Evolutionary conservation across 768 basidiomycete genomes (phyloP).

Genomic region (Pisolithus microcarpus): DNA sequence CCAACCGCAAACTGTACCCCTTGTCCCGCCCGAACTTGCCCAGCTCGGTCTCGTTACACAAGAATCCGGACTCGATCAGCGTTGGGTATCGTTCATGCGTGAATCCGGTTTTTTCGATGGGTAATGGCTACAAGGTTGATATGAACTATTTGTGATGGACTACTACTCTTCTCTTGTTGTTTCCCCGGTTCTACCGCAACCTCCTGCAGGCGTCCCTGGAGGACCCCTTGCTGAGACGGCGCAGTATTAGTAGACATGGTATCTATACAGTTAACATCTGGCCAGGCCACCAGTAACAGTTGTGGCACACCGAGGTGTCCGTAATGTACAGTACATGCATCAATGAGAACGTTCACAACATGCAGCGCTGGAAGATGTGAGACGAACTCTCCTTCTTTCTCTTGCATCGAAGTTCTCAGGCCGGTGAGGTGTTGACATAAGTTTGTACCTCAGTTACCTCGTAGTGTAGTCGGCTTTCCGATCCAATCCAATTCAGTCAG

Average conservation of each 20-base stretch:
- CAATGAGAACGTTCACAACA: constrained; percentile 44
- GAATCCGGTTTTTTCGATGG: constrained; percentile 43
- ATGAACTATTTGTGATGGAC: too few relatives aligned
- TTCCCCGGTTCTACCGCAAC: constrained; percentile 22
- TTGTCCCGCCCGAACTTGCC: constrained; percentile 43
- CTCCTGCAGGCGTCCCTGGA: constrained; percentile 17
- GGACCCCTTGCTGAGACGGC: neutral
- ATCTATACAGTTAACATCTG: constrained; percentile 36
- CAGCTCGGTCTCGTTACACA: constrained; percentile 55
- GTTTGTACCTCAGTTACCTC: too few relatives aligned
- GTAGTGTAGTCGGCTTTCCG: too few relatives aligned
- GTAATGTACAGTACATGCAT: constrained; percentile 50
- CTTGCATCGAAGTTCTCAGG: too few relatives aligned
- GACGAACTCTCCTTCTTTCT: too few relatives aligned
- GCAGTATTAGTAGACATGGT: constrained; percentile 7
- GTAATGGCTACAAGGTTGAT: neutral
- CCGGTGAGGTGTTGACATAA: too few relatives aligned
- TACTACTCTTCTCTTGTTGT: too few relatives aligned
- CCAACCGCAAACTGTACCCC: constrained; percentile 8
- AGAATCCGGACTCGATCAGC: constrained; percentile 47
- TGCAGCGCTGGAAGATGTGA: too few relatives aligned
- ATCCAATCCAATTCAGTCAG: too few relatives aligned
- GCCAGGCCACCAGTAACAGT: constrained; percentile 54
- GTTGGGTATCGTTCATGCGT: constrained; percentile 59
- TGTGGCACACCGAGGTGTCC: constrained; percentile 59